phyloP scores from a whole-genome alignment of 2,329 filamentous ascomycete species.

The Aspergillus sp. region DNA sequence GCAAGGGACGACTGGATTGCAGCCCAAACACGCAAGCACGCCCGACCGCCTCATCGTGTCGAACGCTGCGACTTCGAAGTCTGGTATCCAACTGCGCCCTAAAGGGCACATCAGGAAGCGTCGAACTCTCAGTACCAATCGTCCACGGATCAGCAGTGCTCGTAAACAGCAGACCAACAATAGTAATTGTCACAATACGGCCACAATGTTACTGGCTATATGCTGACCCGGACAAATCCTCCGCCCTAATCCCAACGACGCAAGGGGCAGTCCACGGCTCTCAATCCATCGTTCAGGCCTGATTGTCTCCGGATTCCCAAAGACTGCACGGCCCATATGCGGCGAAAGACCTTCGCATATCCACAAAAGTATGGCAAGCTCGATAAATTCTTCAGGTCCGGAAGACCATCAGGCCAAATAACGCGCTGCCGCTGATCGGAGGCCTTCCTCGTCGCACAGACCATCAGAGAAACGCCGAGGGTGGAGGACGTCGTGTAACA shows the following conservation, averaged over 20 bases:
- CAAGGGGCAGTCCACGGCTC: neutral
- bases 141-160: too few relatives aligned
- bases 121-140: too few relatives aligned
- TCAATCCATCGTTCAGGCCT: slow-evolving; percentile 31
- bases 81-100: too few relatives aligned
- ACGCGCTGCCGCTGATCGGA: neutral
- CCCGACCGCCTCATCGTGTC: neutral
- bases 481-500: slow-evolving; percentile 35
- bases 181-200: neutral
- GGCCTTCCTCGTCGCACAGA: neutral
- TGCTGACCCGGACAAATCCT: neutral
- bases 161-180: neutral
- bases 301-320: slow-evolving; percentile 37
- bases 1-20: neutral
- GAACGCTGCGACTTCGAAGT: neutral
- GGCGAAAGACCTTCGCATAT: neutral
- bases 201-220: neutral
- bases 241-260: neutral
- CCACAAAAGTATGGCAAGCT: neutral
- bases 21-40: too few relatives aligned
- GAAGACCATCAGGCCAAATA: neutral
- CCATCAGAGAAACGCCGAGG: neutral
- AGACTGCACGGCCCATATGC: slow-evolving; percentile 40
- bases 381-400: too few relatives aligned
- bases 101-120: too few relatives aligned